Percentiles rank a stretch among this genome's conserved stretches.
Conservation (phyloP, 148 eudicot species). For the Spergularia marina region DNA sequence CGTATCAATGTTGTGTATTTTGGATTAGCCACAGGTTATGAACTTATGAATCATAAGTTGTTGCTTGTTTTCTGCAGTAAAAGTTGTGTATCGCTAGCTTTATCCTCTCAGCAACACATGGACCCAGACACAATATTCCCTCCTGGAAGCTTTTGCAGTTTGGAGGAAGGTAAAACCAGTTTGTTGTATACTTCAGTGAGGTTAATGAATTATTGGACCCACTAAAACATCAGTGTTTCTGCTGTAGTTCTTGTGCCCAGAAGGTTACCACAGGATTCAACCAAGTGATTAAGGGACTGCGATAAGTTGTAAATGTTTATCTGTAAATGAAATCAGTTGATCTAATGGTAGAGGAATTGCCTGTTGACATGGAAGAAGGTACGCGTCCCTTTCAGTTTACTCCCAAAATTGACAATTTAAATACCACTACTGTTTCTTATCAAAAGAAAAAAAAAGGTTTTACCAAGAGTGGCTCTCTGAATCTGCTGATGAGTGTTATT, state of each 20-base stretch:
- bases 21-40: not conserved
- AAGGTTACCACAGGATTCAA: constrained; percentile 33
- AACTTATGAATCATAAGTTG: constrained; percentile 15
- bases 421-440: no score
- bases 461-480: not conserved
- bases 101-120: constrained; percentile 46
- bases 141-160: constrained; percentile 63
- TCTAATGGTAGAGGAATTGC: not conserved
- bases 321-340: constrained; percentile 15
- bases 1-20: not conserved
- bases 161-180: constrained; percentile 56
- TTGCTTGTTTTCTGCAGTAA: constrained; percentile 55
- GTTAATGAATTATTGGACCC: not conserved
- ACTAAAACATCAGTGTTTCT: constrained; percentile 22
- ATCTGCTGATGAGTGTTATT: not conserved
- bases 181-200: not conserved
- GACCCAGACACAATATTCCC: constrained; percentile 67
- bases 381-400: not conserved
- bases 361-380: constrained; percentile 17
- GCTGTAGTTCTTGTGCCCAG: constrained; percentile 64
- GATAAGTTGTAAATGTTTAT: not conserved
- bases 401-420: constrained; percentile 7
- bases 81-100: constrained; percentile 46
- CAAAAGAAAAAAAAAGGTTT: no score
- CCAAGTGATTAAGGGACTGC: constrained; percentile 10